Evolutionary conservation across 306 rosid species (phyloP).

Genomic region (Pachyrhizus erosus): DNA sequence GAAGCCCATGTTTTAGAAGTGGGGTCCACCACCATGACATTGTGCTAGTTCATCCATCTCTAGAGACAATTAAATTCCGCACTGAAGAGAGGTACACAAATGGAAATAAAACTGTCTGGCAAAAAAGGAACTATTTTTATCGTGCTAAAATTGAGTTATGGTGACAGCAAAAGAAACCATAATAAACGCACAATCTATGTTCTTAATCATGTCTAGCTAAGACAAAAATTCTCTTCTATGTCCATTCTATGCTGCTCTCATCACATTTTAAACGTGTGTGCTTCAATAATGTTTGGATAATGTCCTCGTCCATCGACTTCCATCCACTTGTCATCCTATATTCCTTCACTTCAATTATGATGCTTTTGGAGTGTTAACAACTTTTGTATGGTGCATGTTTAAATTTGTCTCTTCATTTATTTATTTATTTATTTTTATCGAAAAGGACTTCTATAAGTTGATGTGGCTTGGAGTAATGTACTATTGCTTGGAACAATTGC

Average conservation of each 20-base stretch:
- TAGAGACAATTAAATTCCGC: not conserved
- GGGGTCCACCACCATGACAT: conserved; percentile 32
- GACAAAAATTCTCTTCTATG: conserved; percentile 8
- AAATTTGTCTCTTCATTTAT: not conserved
- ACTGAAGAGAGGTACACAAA: not conserved
- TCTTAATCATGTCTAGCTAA: not conserved
- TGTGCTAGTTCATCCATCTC: not conserved
- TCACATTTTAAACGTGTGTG: conserved; percentile 32
- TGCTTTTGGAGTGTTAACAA: not conserved
- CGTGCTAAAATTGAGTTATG: conserved; percentile 41
- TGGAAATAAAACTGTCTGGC: conserved; percentile 4
- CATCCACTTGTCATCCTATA: not conserved
- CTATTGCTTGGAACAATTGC: too few relatives aligned
- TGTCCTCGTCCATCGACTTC: not conserved
- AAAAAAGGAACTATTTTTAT: conserved; percentile 33
- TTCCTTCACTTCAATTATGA: not conserved
- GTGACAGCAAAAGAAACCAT: conserved; percentile 2
- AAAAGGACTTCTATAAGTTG: too few relatives aligned
- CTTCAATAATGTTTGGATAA: conserved; percentile 7
- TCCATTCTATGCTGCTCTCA: not conserved
- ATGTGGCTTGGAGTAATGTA: too few relatives aligned
- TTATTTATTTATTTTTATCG: not conserved
- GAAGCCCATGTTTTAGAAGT: not conserved
- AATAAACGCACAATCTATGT: not conserved
- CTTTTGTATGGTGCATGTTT: not conserved